Base-by-base conservation (phyloP, 1,139 yeast species). In the Yamadazyma aaseri region DNA sequence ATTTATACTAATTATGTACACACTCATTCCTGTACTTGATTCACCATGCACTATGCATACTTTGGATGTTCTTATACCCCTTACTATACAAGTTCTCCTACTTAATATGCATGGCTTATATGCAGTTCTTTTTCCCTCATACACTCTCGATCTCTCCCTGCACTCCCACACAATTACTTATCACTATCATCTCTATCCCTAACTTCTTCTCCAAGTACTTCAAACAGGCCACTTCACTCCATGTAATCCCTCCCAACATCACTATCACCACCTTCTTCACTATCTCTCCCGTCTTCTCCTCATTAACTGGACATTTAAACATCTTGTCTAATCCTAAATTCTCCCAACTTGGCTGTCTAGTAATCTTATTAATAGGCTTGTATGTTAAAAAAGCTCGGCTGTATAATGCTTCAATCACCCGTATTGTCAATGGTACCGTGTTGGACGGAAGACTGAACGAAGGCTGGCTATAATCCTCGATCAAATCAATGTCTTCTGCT, bases 161-260 rank as follows among this genome's bases (percentile, higher is more conserved):
- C 20, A 18, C 20, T 18, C 20, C 20, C 20, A 66, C 66, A 16
- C 53, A 48, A 28, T 81, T 76, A 10, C 84, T 71, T 17, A 83
- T 57, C 2, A 82, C 61, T 2, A 78, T 43, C 26, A 82, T 46
- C 46, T 68, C 66, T 50, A 73, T 73, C 17, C 58, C 50, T 29
- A 58, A 51, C 2, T 68, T 66, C 20, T 43, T 42, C 25, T 46
- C 45, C 20, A 83, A 60, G 37, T 70, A 71, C 47, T 81, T 65
- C 36, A 86, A 65, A 13, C 87, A 79, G 9, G 86, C 72, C 9
- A 86, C 63, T 53, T 86, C 96, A 10, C 87, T 74, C 51, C 83
- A 73, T 0, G 95, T 84, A n/a, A 86, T 63, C 0, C 96, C 96
- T 6, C 96, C 96, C 26, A 86, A 55, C 36, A 75, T 50, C 20